These are phyloP conservation scores for Fragaria iinumae DNA, from an alignment of 306 rosid species.

Conservation along the genomic window DNA sequence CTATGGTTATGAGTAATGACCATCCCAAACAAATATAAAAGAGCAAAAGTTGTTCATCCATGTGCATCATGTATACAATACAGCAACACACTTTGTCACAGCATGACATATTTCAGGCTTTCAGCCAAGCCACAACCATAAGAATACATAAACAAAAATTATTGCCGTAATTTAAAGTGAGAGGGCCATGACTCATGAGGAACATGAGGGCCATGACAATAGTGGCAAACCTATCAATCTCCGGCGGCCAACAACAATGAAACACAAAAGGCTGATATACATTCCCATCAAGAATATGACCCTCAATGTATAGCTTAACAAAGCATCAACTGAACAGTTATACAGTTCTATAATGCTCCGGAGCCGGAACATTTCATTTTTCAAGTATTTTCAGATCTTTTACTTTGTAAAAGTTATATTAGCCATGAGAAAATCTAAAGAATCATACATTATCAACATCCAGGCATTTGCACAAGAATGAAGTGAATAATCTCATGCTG, in stretches of 20 bases:
- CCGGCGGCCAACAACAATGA: conserved; percentile 4
- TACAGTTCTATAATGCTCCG: neutral
- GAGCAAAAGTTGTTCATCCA: conserved; percentile 14
- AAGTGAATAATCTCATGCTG: conserved; percentile 33
- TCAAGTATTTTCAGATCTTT: neutral
- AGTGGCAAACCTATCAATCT: conserved; percentile 27
- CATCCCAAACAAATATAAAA: neutral
- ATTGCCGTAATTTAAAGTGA: conserved; percentile 32
- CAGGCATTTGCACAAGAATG: neutral
- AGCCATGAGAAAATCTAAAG: conserved; percentile 14
- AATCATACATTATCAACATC: neutral
- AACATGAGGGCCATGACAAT: conserved; percentile 24
- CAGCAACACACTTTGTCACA: neutral
- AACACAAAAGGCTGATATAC: conserved; percentile 8
- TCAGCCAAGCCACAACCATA: conserved; percentile 26
- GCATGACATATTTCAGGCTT: conserved; percentile 33
- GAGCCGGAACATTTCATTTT: neutral
- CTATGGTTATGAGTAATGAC: neutral
- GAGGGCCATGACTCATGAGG: neutral
- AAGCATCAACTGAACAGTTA: neutral
- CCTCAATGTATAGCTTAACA: neutral
- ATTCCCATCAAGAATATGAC: conserved; percentile 12
- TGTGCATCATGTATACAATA: conserved; percentile 26
- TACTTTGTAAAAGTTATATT: neutral
- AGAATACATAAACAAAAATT: conserved; percentile 30